Conservation (phyloP, 441 rosid species). For the Arabidopsis hybrid region DNA sequence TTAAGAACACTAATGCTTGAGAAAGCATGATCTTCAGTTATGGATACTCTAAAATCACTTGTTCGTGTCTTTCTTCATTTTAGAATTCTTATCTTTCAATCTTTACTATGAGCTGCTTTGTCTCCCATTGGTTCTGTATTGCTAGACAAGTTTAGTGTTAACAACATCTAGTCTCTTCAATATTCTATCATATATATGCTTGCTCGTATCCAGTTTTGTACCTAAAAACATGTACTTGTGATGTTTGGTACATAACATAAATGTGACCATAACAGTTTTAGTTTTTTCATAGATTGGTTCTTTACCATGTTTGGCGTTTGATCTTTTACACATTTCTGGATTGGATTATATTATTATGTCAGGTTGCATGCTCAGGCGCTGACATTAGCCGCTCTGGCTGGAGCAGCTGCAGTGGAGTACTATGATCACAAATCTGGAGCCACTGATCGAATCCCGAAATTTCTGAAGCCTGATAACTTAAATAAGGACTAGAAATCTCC, state of each 20-base stretch:
- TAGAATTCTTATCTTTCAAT: not conserved
- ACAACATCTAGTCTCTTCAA: not conserved
- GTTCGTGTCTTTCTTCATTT: not conserved
- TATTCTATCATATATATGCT: not conserved
- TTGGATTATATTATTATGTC: slow-evolving; percentile 10
- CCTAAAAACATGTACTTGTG: not conserved
- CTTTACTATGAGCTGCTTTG: not conserved
- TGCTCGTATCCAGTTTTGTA: not conserved
- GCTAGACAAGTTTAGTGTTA: not conserved
- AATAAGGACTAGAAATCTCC: slow-evolving; percentile 50
- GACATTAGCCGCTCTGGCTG: slow-evolving; percentile 84
- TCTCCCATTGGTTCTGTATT: not conserved
- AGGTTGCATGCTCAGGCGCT: slow-evolving; percentile 96
- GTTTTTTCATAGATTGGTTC: not conserved
- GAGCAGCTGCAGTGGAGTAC: slow-evolving; percentile 86
- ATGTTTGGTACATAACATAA: not conserved
- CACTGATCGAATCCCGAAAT: slow-evolving; percentile 60
- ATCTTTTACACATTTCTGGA: slow-evolving; percentile 9
- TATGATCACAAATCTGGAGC: slow-evolving; percentile 69
- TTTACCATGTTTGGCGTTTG: not conserved
- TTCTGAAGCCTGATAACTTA: slow-evolving; percentile 52
- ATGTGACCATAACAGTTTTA: not conserved
- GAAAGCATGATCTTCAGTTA: not conserved
- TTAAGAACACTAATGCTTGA: not conserved
- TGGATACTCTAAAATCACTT: not conserved